Evolutionary conservation across 495 filamentous ascomycete genomes (phyloP).

Genomic region (Achaetomiella virescens): DNA sequence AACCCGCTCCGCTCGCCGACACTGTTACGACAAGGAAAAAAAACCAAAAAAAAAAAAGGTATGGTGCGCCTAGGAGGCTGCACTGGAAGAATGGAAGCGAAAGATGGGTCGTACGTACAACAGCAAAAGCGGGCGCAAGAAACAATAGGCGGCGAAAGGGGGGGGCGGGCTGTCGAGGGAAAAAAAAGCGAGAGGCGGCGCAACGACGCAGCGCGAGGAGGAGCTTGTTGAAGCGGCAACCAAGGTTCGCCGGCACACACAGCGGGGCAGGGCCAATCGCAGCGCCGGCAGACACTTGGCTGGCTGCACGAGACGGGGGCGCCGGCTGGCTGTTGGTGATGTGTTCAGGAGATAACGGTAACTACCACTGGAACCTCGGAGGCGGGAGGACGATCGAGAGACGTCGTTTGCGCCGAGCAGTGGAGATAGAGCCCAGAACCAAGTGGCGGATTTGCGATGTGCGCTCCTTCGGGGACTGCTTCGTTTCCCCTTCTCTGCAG

Average conservation of each 20-base stretch:
- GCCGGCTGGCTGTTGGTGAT: not conserved
- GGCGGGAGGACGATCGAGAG: not conserved
- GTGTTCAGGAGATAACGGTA: not conserved
- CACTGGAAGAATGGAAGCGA: constrained; percentile 15
- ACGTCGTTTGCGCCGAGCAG: not conserved
- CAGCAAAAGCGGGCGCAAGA: constrained; percentile 19
- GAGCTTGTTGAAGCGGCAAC: constrained; percentile 28
- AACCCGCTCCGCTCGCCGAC: not conserved
- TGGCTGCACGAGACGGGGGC: not conserved
- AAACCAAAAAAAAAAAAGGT: not conserved
- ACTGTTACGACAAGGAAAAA: no score
- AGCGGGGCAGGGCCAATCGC: constrained; percentile 16
- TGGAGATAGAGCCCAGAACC: no score
- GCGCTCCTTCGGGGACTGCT: not conserved
- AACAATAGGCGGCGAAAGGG: constrained; percentile 18
- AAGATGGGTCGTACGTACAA: constrained; percentile 21
- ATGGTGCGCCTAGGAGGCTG: constrained; percentile 13
- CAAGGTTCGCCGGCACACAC: constrained; percentile 11
- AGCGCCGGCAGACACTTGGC: constrained; percentile 2
- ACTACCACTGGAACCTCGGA: not conserved
- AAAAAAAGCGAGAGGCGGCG: constrained; percentile 27
- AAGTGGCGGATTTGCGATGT: not conserved
- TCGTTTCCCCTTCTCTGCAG: constrained; percentile 1
- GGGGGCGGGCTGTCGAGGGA: constrained; percentile 15
- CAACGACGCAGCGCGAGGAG: constrained; percentile 6